Evolutionary conservation across 164 flowering plant species (phyloP).

Genomic region (Chloranthus sessilifolius): DNA sequence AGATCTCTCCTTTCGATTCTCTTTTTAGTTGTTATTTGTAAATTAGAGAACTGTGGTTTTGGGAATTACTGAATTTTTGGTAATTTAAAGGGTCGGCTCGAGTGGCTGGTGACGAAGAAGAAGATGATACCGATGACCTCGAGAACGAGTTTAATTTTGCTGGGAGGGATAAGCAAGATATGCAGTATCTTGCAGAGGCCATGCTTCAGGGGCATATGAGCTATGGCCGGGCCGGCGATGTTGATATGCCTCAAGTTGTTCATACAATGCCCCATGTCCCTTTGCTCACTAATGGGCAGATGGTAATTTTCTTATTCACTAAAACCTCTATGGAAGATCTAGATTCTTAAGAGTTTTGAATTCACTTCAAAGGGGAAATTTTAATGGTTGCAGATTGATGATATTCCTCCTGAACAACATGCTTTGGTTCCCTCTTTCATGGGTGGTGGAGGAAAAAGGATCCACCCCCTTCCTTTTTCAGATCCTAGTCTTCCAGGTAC

Average conservation of each 20-base stretch:
- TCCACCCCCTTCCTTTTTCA: conserved; percentile 49
- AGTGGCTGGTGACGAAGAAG: conserved; percentile 64
- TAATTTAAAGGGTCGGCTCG: conserved; percentile 45
- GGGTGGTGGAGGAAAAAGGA: conserved; percentile 43
- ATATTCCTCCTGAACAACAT: conserved; percentile 49
- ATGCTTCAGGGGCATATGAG: conserved; percentile 37
- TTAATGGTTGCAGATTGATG: conserved; percentile 36
- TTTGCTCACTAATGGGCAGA: conserved; percentile 35
- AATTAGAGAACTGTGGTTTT: not conserved
- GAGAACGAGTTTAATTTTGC: conserved; percentile 51
- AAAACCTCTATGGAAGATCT: too few species aligned
- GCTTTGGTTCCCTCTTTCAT: conserved; percentile 47
- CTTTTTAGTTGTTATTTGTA: not conserved
- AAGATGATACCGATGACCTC: conserved; percentile 50
- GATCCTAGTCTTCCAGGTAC: conserved; percentile 39
- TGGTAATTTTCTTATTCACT: conserved; percentile 19
- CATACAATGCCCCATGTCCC: conserved; percentile 38
- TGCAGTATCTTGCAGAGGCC: conserved; percentile 30
- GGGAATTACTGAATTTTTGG: not conserved
- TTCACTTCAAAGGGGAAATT: too few species aligned
- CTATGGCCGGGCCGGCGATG: conserved; percentile 31
- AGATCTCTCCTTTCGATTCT: not conserved
- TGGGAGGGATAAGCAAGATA: conserved; percentile 24
- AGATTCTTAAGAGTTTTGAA: too few species aligned
- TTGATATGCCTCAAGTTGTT: conserved; percentile 32